Percentiles rank a stretch among this genome's conserved stretches.
Evolutionary conservation across 1,139 yeast species (phyloP).

Genomic region (Blastobotrys proliferans): DNA sequence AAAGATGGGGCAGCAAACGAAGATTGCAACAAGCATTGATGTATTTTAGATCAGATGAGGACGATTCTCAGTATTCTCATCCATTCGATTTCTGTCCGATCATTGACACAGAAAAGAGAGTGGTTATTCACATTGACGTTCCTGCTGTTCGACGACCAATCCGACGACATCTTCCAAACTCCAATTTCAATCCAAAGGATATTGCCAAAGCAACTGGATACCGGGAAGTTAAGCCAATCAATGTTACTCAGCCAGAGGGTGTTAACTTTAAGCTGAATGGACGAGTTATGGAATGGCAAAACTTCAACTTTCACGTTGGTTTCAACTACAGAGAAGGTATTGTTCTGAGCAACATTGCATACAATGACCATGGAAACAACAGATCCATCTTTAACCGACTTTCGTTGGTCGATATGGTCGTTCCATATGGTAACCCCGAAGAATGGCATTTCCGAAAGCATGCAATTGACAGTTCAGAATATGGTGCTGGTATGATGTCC

Average conservation of each 20-base stretch:
- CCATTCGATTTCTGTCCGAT: conserved; percentile 82
- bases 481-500: conserved; percentile 83
- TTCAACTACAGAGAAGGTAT: conserved; percentile 84
- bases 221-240: conserved; percentile 15
- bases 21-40: conserved; percentile 77
- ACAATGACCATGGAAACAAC: conserved; percentile 49
- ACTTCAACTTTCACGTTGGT: conserved; percentile 71
- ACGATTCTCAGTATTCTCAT: conserved; percentile 75
- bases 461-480: conserved; percentile 82
- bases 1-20: conserved; percentile 73
- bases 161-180: conserved; percentile 16
- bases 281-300: conserved; percentile 69
- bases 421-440: conserved; percentile 76
- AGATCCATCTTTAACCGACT: conserved; percentile 60
- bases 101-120: conserved; percentile 64
- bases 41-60: conserved; percentile 73
- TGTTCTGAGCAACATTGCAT: conserved; percentile 67
- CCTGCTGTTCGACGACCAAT: conserved; percentile 64
- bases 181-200: conserved; percentile 20
- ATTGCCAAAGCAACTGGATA: conserved; percentile 12
- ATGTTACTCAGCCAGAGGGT: conserved; percentile 72
- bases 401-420: conserved; percentile 78
- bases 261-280: conserved; percentile 72
- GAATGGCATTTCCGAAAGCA: conserved; percentile 82
- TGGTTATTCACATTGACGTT: conserved; percentile 69